Base-by-base conservation (phyloP, 1,139 yeast genomes). In the Kodamaea anthophila region DNA sequence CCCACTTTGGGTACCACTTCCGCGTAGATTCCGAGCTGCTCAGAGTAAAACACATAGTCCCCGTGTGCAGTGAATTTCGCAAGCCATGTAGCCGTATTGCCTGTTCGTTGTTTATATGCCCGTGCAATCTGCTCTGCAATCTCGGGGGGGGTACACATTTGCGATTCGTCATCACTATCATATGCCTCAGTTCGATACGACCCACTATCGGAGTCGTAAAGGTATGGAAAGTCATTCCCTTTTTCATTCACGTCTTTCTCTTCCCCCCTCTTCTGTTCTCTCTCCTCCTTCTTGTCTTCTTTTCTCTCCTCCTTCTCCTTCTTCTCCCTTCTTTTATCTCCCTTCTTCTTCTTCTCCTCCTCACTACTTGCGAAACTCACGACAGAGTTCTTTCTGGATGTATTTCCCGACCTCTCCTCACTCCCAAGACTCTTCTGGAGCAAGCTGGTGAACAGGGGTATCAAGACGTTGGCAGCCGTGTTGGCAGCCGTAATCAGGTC, bases 31-130 rank as follows among this genome's bases (percentile, higher is more conserved):
- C 77, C 70, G 30, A 80, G 53, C 24, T 75, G 74, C 26, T 74
- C 70, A 41, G 77, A 75, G 49, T 71, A 77, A 49, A 65, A 81
- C 3, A 77, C 55, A 15, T 77, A 53, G 31, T 70, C 70, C n/a
- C 77, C 81, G 31, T 63, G 67, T 7, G 63, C 57, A 2, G 81
- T 69, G n/a, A 69, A 57, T 30, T 70, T 65, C 0, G 86, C 81
- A 1, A 77, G 52, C 87, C 71, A 66, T 2, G 57, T 43, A 3
- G 61, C 55, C 9, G 51, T 49, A 36, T 42, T 48, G 15, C 56
- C 55, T 31, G 56, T 39, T 9, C 42, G 40, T n/a, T 44, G 37
- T 15, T 53, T 47, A 31, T 56, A 66, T n/a, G 51, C 55, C 9
- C 51, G 51, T 5, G 57, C 57, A 31, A 60, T 39, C 20, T 43